Conservation (phyloP, 2,329 filamentous ascomycete genomes). For the Phialophora tarda region DNA sequence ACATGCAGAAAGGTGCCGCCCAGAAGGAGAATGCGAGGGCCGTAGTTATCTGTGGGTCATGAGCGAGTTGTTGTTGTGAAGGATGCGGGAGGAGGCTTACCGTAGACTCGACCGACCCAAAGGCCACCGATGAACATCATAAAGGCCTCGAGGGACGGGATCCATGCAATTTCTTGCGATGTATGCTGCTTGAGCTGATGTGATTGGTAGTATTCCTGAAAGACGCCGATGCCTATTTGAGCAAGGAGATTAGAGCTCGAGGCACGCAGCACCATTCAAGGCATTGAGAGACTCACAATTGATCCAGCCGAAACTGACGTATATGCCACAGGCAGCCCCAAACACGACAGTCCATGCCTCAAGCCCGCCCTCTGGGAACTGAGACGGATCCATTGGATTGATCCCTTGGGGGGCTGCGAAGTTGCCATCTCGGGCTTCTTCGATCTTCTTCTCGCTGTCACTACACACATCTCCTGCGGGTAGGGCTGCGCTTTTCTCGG, state of each 20-base stretch:
- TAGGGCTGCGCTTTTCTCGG: constrained; percentile 15
- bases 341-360: constrained; percentile 52
- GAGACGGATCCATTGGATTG: constrained; percentile 37
- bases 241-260: background rate
- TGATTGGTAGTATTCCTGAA: constrained; percentile 65
- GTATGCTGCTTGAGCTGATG: constrained; percentile 57
- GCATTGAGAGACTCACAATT: constrained; percentile 36
- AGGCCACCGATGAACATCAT: constrained; percentile 46
- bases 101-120: constrained; percentile 38
- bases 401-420: constrained; percentile 13
- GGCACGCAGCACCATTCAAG: background rate
- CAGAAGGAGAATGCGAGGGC: constrained; percentile 61
- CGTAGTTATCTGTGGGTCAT: constrained; percentile 59
- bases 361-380: constrained; percentile 50
- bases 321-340: constrained; percentile 50
- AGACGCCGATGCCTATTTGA: constrained; percentile 53
- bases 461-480: background rate
- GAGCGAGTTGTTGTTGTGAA: background rate
- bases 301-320: constrained; percentile 50
- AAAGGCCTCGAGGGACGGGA: constrained; percentile 59
- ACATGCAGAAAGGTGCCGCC: constrained; percentile 60
- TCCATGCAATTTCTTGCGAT: constrained; percentile 64
- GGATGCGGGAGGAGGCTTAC: constrained; percentile 11
- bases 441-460: constrained; percentile 9
- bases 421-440: constrained; percentile 13